Base-by-base conservation (phyloP, 2,329 filamentous ascomycete genomes). In the Neurospora sp. region DNA sequence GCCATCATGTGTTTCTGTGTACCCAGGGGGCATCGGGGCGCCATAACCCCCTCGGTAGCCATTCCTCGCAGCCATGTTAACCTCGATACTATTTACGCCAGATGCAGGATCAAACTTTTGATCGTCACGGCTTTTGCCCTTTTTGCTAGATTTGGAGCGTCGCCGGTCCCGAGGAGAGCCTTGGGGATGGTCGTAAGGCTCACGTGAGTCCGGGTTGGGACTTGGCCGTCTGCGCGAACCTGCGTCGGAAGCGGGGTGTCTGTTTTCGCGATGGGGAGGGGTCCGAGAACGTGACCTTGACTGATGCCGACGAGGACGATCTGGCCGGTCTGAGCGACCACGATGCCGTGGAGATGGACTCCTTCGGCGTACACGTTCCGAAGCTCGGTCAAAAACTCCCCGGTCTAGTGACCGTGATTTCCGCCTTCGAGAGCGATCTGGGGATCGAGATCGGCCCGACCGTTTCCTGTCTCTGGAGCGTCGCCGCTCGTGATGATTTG, bases 31-130 rank as follows among this genome's bases (percentile, higher is more conserved):
- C 36, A 73, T 69, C 67, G 77, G 76, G 43, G 74, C 72, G 67
- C 80, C 79, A 70, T 82, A 81, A n/a, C 80, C 80, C 69, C 81
- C 80, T 68, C 83, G 81, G 69, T 80, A 81, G 46, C 79, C 78
- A 38, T 81, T 80, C 62, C 84, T 80, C 15, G 81, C 80, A 19
- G 79, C 78, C 82, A 86, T 83, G 39, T 83, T 84, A 70, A 85
- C 83, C 74, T 87, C 84, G 46, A 83, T 78, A 67, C 83, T 85
- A 12, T 85, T 83, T 11, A 83, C 81, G 19, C 83, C 83, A 19
- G 84, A 83, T 65, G 80, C 79, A 66, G 80, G 76, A 68, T 79
- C 77, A 19, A 77, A 76, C 28, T 76, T 74, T 78, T 66, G 79
- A 77, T 80, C 79, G 69, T 82, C 81, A 65, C 81, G 81, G 72